A percentile compares a stretch with the other conserved stretches of the same genome.
Evolutionary conservation across 148 eudicot species (phyloP).

Genomic region (Spergularia bocconei): DNA sequence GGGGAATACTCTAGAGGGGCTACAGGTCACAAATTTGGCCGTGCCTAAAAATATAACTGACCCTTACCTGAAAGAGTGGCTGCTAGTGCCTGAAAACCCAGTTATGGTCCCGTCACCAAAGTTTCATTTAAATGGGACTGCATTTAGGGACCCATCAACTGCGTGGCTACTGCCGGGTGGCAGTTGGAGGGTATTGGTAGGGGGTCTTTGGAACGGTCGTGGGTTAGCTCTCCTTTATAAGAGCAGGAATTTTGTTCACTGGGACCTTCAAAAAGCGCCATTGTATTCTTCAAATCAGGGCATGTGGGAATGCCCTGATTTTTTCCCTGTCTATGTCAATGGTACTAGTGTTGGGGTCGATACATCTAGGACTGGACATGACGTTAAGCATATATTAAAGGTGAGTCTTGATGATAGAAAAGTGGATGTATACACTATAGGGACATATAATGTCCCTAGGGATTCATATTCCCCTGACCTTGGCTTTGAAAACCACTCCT

Average conservation of each 20-base stretch:
- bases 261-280: neutral
- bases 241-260: slow-evolving; percentile 19
- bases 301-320: too few species aligned
- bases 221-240: slow-evolving; percentile 5
- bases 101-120: slow-evolving; percentile 21
- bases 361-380: too few species aligned
- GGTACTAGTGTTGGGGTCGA: too few species aligned
- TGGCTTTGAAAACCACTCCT: too few species aligned
- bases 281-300: neutral
- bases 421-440: too few species aligned
- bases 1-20: neutral
- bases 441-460: too few species aligned
- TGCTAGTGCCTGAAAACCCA: slow-evolving; percentile 33
- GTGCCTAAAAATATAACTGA: slow-evolving; percentile 36
- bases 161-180: slow-evolving; percentile 30
- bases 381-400: too few species aligned
- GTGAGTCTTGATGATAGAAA: too few species aligned
- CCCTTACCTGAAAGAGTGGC: slow-evolving; percentile 40
- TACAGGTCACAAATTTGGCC: slow-evolving; percentile 39
- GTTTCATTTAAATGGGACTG: neutral
- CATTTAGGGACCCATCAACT: slow-evolving; percentile 31
- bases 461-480: too few species aligned
- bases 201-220: neutral
- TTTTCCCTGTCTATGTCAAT: too few species aligned
- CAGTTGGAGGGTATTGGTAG: slow-evolving; percentile 3